These are phyloP conservation scores for Auricularia sp. DNA, from an alignment of 768 basidiomycete species.

Conservation along the genomic window DNA sequence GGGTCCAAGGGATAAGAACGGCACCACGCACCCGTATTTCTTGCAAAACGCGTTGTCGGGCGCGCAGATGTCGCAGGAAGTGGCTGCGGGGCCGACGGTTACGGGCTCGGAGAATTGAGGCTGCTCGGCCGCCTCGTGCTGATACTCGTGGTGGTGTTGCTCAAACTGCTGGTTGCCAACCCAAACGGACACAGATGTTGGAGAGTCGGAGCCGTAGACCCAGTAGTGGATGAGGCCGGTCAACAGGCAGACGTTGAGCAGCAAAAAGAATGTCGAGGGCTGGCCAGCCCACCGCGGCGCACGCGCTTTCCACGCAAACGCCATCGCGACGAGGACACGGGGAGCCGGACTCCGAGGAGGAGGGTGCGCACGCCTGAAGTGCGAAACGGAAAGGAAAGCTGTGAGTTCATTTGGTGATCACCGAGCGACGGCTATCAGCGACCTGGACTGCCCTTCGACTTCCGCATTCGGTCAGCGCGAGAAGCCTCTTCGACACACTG, in stretches of 20 bases:
- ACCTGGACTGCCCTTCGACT: no score
- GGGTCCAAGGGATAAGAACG: not conserved
- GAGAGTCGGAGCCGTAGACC: not conserved
- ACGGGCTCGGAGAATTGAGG: not conserved
- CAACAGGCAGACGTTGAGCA: not conserved
- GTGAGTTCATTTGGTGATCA: no score
- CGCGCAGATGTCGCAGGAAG: not conserved
- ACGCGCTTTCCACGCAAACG: not conserved
- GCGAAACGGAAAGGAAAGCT: no score
- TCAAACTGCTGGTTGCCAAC: not conserved
- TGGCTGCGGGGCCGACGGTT: not conserved
- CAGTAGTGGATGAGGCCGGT: conserved; percentile 1
- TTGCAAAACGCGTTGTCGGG: not conserved
- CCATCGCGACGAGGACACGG: not conserved
- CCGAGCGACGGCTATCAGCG: no score
- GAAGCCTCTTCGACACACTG: no score
- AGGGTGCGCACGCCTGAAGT: no score
- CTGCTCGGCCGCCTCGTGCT: not conserved
- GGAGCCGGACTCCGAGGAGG: not conserved
- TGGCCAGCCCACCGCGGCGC: not conserved
- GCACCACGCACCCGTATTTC: not conserved
- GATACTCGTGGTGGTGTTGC: not conserved
- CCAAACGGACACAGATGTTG: not conserved
- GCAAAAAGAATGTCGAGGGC: not conserved
- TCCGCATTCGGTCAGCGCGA: no score